Conservation (phyloP, 306 rosid genomes). For the Acmispon strigosus region DNA sequence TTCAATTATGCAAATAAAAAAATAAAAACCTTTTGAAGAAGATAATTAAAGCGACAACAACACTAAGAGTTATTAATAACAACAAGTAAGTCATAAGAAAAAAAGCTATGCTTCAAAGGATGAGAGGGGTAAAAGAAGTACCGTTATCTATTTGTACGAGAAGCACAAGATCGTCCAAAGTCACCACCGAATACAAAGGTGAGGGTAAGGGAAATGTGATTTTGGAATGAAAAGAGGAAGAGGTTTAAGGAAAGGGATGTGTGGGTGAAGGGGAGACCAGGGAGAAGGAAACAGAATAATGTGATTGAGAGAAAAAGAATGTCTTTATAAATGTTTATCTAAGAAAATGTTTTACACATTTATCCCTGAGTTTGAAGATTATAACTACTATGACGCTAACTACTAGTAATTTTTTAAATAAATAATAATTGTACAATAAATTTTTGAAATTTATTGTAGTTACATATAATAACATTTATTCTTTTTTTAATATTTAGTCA, state of each 20-base stretch:
- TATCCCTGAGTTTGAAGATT: neutral
- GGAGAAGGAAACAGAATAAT: neutral
- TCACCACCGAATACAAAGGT: neutral
- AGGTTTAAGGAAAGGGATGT: too few relatives aligned
- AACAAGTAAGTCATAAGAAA: neutral
- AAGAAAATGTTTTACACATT: neutral
- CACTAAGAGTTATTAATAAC: neutral
- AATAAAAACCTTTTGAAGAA: neutral
- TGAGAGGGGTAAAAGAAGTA: neutral
- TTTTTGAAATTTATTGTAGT: too few relatives aligned
- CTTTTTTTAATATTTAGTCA: too few relatives aligned
- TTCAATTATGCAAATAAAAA: too few relatives aligned
- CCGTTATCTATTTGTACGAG: neutral
- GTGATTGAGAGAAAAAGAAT: neutral
- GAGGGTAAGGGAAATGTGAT: too few relatives aligned
- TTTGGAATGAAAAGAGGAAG: too few relatives aligned
- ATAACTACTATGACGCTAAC: neutral
- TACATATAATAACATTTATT: too few relatives aligned
- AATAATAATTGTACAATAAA: too few relatives aligned
- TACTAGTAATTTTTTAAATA: neutral
- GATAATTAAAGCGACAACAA: conserved; percentile 19
- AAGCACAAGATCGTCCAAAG: neutral
- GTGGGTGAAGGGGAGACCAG: neutral
- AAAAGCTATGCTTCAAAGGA: neutral
- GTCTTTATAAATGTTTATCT: neutral